These are phyloP conservation scores for Microsporum audouinii DNA, from an alignment of 2,329 filamentous ascomycete species.

Conservation along the genomic window DNA sequence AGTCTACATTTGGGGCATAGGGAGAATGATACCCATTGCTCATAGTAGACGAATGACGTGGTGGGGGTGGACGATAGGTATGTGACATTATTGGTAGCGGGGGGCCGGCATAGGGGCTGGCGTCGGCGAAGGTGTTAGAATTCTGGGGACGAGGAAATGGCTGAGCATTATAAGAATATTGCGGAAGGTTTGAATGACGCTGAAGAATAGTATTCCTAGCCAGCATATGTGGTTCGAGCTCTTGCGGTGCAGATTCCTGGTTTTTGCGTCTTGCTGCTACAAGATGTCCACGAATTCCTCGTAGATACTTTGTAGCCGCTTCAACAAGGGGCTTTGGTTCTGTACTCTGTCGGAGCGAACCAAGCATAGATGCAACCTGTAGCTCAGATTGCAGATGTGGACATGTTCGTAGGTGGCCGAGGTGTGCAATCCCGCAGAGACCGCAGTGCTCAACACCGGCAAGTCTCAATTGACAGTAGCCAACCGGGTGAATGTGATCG, in stretches of 20 bases:
- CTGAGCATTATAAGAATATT: not conserved
- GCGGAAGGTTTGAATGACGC: not conserved
- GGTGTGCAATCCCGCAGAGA: constrained; percentile 53
- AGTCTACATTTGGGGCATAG: not conserved
- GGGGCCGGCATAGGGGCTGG: not conserved
- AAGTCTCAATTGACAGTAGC: constrained; percentile 50
- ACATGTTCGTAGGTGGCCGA: constrained; percentile 45
- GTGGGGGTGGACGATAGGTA: not conserved
- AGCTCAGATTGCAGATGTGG: constrained; percentile 52
- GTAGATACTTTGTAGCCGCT: constrained; percentile 46
- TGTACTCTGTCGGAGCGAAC: constrained; percentile 47
- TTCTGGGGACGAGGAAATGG: not conserved
- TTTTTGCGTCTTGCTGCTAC: constrained; percentile 42
- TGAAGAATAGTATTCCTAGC: not conserved
- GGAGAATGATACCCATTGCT: not conserved
- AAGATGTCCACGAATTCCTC: constrained; percentile 45
- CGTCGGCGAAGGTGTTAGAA: not conserved
- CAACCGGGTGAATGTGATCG: constrained; percentile 41
- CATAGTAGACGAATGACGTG: not conserved
- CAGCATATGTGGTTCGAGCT: not conserved
- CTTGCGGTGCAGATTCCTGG: not conserved
- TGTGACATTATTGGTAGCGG: not conserved
- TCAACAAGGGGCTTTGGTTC: constrained; percentile 45
- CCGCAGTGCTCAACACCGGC: constrained; percentile 51
- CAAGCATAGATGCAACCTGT: constrained; percentile 53